Conservation (phyloP, 2,329 filamentous ascomycete genomes). For the Aspergillus cejpii region DNA sequence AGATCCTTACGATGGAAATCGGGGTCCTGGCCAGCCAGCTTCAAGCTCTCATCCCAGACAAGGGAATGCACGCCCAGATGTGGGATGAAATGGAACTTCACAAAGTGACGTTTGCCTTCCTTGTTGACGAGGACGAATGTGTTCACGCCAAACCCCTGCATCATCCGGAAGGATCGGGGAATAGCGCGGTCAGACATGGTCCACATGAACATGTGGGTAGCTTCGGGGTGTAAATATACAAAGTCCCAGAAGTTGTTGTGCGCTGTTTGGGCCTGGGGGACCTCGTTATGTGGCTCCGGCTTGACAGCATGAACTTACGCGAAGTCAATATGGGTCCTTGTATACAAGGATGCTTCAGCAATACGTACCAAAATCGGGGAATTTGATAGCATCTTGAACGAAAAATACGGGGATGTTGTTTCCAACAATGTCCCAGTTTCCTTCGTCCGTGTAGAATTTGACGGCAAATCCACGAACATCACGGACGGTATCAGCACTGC, state of each 20-base stretch:
- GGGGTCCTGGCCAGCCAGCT: slow-evolving; percentile 66
- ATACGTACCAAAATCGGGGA: slow-evolving; percentile 29
- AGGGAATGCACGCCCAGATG: slow-evolving; percentile 32
- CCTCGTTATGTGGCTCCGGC: slow-evolving; percentile 37
- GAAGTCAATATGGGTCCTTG: neutral
- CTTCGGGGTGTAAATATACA: slow-evolving; percentile 28
- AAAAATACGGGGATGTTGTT: slow-evolving; percentile 41
- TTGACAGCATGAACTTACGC: slow-evolving; percentile 35
- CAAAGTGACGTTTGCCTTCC: slow-evolving; percentile 30
- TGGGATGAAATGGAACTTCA: slow-evolving; percentile 33
- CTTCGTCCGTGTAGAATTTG: slow-evolving; percentile 71
- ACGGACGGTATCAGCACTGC: slow-evolving; percentile 73
- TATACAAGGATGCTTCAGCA: neutral
- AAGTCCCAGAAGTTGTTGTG: slow-evolving; percentile 50
- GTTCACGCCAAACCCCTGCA: slow-evolving; percentile 36
- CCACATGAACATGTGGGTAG: slow-evolving; percentile 30
- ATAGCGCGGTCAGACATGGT: slow-evolving; percentile 35
- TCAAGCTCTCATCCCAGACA: slow-evolving; percentile 62
- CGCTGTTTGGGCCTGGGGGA: slow-evolving; percentile 46
- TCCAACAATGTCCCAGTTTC: slow-evolving; percentile 55
- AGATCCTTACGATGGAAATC: slow-evolving; percentile 79
- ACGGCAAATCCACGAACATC: slow-evolving; percentile 75
- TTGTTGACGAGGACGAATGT: slow-evolving; percentile 31
- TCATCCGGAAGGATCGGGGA: slow-evolving; percentile 33
- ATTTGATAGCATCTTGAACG: slow-evolving; percentile 39